Evolutionary conservation across 345 rosid species (phyloP).

Genomic region (Bruguiera parviflora): DNA sequence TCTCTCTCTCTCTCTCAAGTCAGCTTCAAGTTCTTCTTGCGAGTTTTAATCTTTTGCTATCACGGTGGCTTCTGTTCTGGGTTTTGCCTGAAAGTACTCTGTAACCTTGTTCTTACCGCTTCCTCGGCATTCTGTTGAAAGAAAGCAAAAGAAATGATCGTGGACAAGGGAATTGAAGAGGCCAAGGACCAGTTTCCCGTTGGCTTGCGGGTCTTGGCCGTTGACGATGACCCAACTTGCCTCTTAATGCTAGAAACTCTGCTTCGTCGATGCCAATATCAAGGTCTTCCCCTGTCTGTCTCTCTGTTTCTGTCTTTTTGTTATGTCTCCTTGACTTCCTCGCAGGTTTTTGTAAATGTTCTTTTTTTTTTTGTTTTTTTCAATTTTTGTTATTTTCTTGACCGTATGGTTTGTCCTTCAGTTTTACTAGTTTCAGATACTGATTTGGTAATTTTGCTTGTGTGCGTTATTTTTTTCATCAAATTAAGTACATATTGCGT

Average conservation of each 20-base stretch:
- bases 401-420: not conserved
- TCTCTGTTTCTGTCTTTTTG: not conserved
- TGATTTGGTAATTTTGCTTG: not conserved
- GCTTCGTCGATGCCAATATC: conserved; percentile 64
- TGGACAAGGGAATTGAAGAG: conserved; percentile 40
- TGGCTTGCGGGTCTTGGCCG: conserved; percentile 81
- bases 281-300: conserved; percentile 34
- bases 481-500: conserved; percentile 2
- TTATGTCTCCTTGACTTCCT: conserved; percentile 7
- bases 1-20: conserved; percentile 1
- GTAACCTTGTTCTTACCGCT: too few species aligned
- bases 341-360: conserved; percentile 13
- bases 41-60: not conserved
- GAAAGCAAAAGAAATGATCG: conserved; percentile 34
- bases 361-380: conserved; percentile 2
- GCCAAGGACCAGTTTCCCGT: conserved; percentile 55
- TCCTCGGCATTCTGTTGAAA: not conserved
- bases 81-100: conserved; percentile 16
- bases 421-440: not conserved
- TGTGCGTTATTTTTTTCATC: not conserved
- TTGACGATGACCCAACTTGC: conserved; percentile 75
- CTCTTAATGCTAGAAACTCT: conserved; percentile 51
- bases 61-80: conserved; percentile 16
- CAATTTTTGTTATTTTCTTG: not conserved
- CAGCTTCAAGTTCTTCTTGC: not conserved